These are phyloP conservation scores for Saccharata proteae DNA, from an alignment of 2,329 filamentous ascomycete species.

Conservation along the genomic window DNA sequence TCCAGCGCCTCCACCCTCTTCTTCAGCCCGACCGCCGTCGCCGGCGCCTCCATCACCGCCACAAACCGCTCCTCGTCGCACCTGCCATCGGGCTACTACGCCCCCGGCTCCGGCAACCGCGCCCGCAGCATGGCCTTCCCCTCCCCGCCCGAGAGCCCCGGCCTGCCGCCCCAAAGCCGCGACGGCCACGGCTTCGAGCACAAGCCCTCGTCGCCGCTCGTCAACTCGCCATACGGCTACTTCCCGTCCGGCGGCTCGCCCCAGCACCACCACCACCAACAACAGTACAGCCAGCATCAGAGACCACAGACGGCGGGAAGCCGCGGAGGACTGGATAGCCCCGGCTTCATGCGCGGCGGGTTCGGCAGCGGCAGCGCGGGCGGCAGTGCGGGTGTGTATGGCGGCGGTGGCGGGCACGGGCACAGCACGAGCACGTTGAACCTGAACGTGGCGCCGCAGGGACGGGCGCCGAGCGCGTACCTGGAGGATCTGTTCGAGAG, in stretches of 20 bases:
- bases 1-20: constrained; percentile 51
- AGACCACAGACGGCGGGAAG: no score
- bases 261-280: constrained; percentile 2
- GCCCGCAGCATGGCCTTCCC: constrained; percentile 4
- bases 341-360: no score
- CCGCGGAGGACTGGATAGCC: no score
- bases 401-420: constrained; percentile 8
- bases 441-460: constrained; percentile 47
- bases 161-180: constrained; percentile 5
- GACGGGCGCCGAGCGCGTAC: constrained; percentile 75
- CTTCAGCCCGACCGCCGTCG: constrained; percentile 76
- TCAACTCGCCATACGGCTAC: constrained; percentile 8
- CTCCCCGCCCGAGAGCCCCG: constrained; percentile 6
- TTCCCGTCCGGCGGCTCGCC: constrained; percentile 3
- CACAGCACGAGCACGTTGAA: constrained; percentile 53
- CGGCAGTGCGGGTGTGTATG: constrained; percentile 25
- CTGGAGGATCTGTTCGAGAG: constrained; percentile 82
- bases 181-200: constrained; percentile 5
- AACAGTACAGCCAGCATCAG: no score
- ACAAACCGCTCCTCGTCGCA: constrained; percentile 63
- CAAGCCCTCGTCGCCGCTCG: constrained; percentile 5
- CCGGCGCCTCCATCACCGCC: constrained; percentile 26
- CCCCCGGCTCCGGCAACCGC: constrained; percentile 41
- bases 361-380: constrained; percentile 19
- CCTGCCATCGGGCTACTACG: constrained; percentile 84